These are phyloP conservation scores for Casaregolazyma lundiana DNA, from an alignment of 1,139 yeast genomes.

Conservation along the genomic window DNA sequence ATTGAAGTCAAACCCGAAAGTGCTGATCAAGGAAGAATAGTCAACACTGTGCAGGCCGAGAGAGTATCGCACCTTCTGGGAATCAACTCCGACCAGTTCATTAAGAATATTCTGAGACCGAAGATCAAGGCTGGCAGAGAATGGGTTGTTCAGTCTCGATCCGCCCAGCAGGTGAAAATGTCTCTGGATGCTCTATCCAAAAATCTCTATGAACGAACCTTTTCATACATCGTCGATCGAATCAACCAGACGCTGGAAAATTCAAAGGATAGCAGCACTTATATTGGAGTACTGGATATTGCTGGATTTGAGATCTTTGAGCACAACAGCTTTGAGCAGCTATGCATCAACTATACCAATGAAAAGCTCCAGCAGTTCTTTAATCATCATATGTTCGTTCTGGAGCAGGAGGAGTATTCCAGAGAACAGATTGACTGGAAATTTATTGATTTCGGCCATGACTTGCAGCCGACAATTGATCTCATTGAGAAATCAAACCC, in stretches of 20 bases:
- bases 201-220: slow-evolving; percentile 77
- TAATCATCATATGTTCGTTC: slow-evolving; percentile 94
- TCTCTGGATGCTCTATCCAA: slow-evolving; percentile 86
- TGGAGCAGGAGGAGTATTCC: slow-evolving; percentile 93
- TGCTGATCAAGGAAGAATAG: slow-evolving; percentile 75
- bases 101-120: slow-evolving; percentile 63
- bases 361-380: slow-evolving; percentile 95
- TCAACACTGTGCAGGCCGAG: slow-evolving; percentile 49
- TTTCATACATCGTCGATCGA: slow-evolving; percentile 68
- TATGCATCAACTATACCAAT: slow-evolving; percentile 94
- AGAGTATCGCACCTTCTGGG: slow-evolving; percentile 62
- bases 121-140: slow-evolving; percentile 91
- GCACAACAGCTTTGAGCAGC: slow-evolving; percentile 88
- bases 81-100: slow-evolving; percentile 52
- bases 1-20: slow-evolving; percentile 62
- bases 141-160: slow-evolving; percentile 72
- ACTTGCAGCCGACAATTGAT: slow-evolving; percentile 90
- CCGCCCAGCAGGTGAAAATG: slow-evolving; percentile 73
- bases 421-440: slow-evolving; percentile 96
- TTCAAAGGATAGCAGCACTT: slow-evolving; percentile 42
- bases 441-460: slow-evolving; percentile 94
- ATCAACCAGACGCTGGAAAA: slow-evolving; percentile 65
- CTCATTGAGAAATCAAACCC: slow-evolving; percentile 73
- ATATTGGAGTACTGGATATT: slow-evolving; percentile 91
- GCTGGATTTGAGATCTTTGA: slow-evolving; percentile 97